Percentiles rank a stretch among this genome's conserved stretches.
Evolutionary conservation across 345 rosid species (phyloP).

Genomic region (Brassica nigra): DNA sequence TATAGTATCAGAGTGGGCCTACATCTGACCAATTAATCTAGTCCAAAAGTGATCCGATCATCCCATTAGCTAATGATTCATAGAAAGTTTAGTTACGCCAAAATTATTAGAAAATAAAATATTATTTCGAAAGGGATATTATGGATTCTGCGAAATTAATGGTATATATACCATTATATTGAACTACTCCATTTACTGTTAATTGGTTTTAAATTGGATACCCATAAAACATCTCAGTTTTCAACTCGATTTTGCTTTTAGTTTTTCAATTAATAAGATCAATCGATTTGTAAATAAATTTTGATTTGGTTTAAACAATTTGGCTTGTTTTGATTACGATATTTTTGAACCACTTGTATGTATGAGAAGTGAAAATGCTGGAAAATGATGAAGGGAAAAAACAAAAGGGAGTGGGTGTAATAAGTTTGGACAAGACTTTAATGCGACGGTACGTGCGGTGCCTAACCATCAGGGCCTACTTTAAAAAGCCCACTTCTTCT

Average conservation of each 20-base stretch:
- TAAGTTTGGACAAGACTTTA: constrained; percentile 26
- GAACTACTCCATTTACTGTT: too few species aligned
- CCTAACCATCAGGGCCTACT: constrained; percentile 36
- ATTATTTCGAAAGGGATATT: too few species aligned
- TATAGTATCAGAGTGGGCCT: too few species aligned
- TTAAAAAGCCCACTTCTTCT: constrained; percentile 27
- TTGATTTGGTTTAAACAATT: background rate
- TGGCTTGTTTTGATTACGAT: background rate
- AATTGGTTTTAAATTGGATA: too few species aligned
- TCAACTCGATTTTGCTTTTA: background rate
- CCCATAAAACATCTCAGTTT: background rate
- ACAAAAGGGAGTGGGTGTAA: constrained; percentile 10
- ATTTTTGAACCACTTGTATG: background rate
- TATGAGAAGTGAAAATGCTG: background rate
- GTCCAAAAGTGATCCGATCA: too few species aligned
- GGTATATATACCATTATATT: too few species aligned
- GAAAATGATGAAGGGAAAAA: constrained; percentile 1
- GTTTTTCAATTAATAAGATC: background rate
- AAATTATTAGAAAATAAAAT: too few species aligned
- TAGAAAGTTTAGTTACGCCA: too few species aligned
- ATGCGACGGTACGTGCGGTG: constrained; percentile 39
- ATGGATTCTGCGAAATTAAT: too few species aligned
- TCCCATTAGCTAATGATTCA: too few species aligned
- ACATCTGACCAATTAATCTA: too few species aligned
- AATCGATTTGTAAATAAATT: background rate